Evolutionary conservation across 441 rosid species (phyloP), one percentile per base, ranked within the genome.

Genomic region (Hypseocharis bilobata): DNA sequence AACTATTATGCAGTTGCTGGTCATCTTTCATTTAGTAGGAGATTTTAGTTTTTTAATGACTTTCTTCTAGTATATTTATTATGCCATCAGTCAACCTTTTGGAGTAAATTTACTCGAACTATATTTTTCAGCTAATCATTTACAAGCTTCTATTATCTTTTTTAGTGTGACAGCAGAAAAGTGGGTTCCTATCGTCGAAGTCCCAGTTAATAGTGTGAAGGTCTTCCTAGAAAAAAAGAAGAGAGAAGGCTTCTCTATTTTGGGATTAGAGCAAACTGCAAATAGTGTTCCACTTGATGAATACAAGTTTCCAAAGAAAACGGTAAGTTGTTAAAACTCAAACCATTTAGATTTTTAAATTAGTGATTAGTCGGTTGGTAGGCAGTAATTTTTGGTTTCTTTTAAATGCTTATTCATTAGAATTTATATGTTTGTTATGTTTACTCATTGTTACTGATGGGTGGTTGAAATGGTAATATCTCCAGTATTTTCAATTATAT

Each of bases 251-350:
- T 93, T 78, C 85, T 86, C 97, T 57, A 81, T 91, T 68, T 70
- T 91, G 84, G 97, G 99, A 70, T 78, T 91, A 77, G 99, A 93
- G 78, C 97, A 90, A 81, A 93, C 99, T 38, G 90, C 96, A 20
- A 93, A 90, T 63, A 88, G 97, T 60, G 54, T 85, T 32, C 83
- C 89, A 23, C 95, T 93, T 19, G 95, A 93, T 76, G 78, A 76
- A 68, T 86, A 74, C 63, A 70, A 45, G 64, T 93, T 84, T 71
- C 98, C 97, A 11, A 74, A 85, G 73, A 87, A 83, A 79, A 86
- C 88, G 13, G 97, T 88, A 82, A 83, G 85, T 74, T 40, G 17
- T 62, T 0, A 14, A 60, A 45, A 45, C 44, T 56, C 20, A 49
- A 49, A 40, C 47, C 47, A 40, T 14, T 40, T 16, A 40, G 47